phyloP scores from a whole-genome alignment of 2,329 filamentous ascomycete species.

The Magnaporthiopsis incrustans region DNA sequence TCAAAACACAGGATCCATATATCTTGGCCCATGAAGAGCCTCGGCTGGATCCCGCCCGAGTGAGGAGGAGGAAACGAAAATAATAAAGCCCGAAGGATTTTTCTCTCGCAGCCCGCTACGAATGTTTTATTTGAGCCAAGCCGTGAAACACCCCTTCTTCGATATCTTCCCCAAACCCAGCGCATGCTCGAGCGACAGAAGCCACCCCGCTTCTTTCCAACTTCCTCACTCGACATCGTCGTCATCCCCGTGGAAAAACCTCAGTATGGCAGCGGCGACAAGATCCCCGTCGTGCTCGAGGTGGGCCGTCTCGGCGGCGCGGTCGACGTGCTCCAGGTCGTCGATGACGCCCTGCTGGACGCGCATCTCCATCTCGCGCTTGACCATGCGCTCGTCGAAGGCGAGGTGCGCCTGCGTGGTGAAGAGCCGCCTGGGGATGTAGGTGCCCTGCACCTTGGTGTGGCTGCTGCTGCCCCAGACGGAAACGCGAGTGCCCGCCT shows the following conservation, averaged over 20 bases:
- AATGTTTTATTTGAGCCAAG: not conserved
- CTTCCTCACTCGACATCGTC: constrained; percentile 16
- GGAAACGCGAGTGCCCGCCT: constrained; percentile 32
- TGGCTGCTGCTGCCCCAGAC: constrained; percentile 55
- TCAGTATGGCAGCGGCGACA: constrained; percentile 59
- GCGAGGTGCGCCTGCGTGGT: constrained; percentile 76
- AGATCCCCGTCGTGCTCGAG: constrained; percentile 62
- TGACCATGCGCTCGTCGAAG: constrained; percentile 62
- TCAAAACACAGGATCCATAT: constrained; percentile 3
- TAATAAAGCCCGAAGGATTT: too few species aligned
- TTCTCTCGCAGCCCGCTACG: not conserved
- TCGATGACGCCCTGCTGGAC: constrained; percentile 51
- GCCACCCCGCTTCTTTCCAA: too few species aligned
- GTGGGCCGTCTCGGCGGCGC: constrained; percentile 47
- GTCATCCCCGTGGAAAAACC: constrained; percentile 42
- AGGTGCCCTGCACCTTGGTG: constrained; percentile 69
- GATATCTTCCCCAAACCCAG: not conserved
- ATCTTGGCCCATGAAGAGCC: constrained; percentile 6
- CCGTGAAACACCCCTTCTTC: not conserved
- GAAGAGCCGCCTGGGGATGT: constrained; percentile 54
- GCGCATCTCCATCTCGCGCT: constrained; percentile 52
- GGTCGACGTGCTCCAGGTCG: constrained; percentile 46
- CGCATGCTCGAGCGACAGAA: too few species aligned
- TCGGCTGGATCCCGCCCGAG: constrained; percentile 6
- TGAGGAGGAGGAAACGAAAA: not conserved